Conservation (phyloP, 225 moss, liverwort and hornwort species). For the Climacium dendroides region DNA sequence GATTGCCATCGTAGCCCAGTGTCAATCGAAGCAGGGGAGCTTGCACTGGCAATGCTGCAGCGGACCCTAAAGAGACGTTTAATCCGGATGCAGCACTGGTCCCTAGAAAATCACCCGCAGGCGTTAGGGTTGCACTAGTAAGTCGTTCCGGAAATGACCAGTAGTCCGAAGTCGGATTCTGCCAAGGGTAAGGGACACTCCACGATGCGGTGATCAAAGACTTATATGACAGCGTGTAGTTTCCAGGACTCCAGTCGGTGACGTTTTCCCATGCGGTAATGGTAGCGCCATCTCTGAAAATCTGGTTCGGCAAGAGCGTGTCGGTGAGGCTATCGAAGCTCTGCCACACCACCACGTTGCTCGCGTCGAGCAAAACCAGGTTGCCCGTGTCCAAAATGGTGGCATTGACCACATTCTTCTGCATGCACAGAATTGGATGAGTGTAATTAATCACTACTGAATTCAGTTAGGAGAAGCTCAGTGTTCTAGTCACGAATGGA, state of each 20-base stretch:
- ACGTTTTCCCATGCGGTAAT: neutral
- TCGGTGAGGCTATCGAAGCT: neutral
- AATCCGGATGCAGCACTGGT: fast-evolving
- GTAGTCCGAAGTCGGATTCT: fast-evolving
- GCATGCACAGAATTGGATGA: neutral
- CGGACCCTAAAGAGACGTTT: neutral
- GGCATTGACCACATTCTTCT: neutral
- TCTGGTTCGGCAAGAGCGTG: neutral
- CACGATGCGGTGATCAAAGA: neutral
- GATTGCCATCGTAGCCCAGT: neutral
- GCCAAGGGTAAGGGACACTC: neutral
- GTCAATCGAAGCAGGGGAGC: neutral
- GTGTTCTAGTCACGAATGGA: neutral
- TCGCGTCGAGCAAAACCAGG: neutral
- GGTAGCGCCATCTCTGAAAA: neutral
- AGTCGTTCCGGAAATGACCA: fast-evolving
- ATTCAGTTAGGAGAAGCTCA: neutral
- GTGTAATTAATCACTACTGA: neutral
- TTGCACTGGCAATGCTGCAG: neutral
- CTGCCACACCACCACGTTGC: neutral
- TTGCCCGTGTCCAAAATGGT: neutral
- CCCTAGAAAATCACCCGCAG: neutral
- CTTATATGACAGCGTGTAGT: neutral
- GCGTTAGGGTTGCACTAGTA: neutral
- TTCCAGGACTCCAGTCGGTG: neutral